These are phyloP conservation scores for Tuber melanosporum DNA, from an alignment of 495 filamentous ascomycete species.

Conservation along the genomic window DNA sequence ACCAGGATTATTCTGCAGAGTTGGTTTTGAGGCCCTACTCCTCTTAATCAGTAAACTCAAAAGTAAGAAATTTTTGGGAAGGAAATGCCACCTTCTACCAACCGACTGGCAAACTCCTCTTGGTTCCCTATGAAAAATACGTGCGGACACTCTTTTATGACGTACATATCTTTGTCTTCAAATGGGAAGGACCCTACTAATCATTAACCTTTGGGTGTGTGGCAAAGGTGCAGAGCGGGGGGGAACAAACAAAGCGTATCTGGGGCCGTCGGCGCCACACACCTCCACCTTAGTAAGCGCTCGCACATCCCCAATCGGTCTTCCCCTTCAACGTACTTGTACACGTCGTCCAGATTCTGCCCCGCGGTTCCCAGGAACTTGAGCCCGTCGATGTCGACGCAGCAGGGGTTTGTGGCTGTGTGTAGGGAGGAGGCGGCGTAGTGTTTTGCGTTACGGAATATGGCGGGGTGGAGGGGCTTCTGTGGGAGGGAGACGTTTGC, in stretches of 20 bases:
- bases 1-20: constrained; percentile 68
- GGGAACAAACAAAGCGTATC: constrained; percentile 80
- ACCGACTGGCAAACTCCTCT: constrained; percentile 66
- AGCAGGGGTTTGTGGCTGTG: constrained; percentile 87
- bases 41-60: constrained; percentile 12
- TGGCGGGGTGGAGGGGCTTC: constrained; percentile 61
- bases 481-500: constrained; percentile 61
- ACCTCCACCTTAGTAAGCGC: constrained; percentile 81
- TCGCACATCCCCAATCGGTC: constrained; percentile 82
- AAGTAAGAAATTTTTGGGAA: not conserved
- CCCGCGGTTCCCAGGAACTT: constrained; percentile 75
- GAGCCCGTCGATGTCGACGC: constrained; percentile 81
- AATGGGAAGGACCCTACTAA: constrained; percentile 87
- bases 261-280: constrained; percentile 87
- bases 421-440: constrained; percentile 66
- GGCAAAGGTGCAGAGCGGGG: not conserved
- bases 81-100: constrained; percentile 53
- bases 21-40: constrained; percentile 50
- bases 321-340: constrained; percentile 75
- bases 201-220: constrained; percentile 2
- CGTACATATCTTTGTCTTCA: constrained; percentile 82
- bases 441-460: constrained; percentile 61
- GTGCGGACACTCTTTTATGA: constrained; percentile 76
- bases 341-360: constrained; percentile 88
- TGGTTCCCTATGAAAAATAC: constrained; percentile 88